Evolutionary conservation across 257 asterid species (phyloP), one percentile per base, ranked within the genome.

Genomic region (Scutellaria galericulata): DNA sequence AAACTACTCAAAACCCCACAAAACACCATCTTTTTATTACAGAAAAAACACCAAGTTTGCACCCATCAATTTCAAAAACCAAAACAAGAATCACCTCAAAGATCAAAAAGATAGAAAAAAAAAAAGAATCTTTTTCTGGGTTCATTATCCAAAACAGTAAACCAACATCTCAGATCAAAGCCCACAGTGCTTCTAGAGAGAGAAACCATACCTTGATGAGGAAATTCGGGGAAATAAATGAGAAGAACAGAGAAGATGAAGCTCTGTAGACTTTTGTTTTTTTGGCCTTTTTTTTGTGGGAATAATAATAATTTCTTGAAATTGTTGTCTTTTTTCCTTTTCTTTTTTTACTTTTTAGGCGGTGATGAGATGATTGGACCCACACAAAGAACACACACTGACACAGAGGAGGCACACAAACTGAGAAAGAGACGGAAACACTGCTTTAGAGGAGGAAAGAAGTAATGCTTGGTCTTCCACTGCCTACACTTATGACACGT

Each of bases 371-470:
- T 35, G 72, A 46, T 53, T 50, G 67, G 46, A 56, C 75, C 64
- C 79, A 78, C 67, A 39, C 66, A 15, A 66, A 45, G 50, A 51
- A 54, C 71, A 63, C 70, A 68, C 75, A 64, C 62, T 54, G 71
- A 69, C 41, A 75, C 60, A 35, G 58, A 31, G 37, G 37, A 31
- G 37, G 37, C 37, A 54, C 71, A 63, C 70, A 68, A 71, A 64
- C 62, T 54, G 71, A 69, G 50, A 75, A 53, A 35, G 52, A 67
- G 71, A 60, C 37, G 37, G 39, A 40, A 74, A 67, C 77, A 39
- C 74, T 9, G 75, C 78, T 78, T 73, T 78, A 70, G 78, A 78
- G 82, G 82, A 59, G 31, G 72, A 66, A 56, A 74, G 68, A 22
- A 62, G 45, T 7, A 60, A 45, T 51, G 63, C 72, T 14, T 53